Base-by-base conservation (phyloP, 2,329 filamentous ascomycete genomes). In the Nothophoma quercina region DNA sequence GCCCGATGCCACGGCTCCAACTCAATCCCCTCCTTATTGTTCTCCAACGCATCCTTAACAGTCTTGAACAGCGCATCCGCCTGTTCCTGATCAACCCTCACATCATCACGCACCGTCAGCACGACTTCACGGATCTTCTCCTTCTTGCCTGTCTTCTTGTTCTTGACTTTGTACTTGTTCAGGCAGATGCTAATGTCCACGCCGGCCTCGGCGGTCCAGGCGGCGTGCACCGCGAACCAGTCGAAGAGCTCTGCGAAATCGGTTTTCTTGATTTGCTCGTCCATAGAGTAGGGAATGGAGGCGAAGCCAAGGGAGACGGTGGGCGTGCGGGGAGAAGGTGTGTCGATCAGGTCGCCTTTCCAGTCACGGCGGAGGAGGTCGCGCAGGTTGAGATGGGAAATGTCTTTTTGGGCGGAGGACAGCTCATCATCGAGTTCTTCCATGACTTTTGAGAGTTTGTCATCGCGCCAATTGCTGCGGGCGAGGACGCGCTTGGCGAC, bases 201-300 rank as follows among this genome's bases (percentile, higher is more conserved):
- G 25, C 76, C 74, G 8, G 74, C 67, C 51, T 78, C 71, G 5
- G 78, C 77, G 0, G 78, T 80, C 78, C 78, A 80, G 1, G 78
- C 78, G 9, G 78, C 77, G 42, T 80, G 76, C 22, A 79, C 67
- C 3, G 77, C 77, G 50, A 80, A 80, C 78, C 78, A 80, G 59
- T 80, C 72, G 39, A 80, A 80, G 5, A 80, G 71, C 56, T 78
- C 77, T 36, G 71, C 67, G 50, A 78, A 80, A 22, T 79, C 77
- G 0, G 78, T 80, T 59, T 76, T 78, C 8, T 68, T 56, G 46
- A 79, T 78, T 52, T 79, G 77, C 39, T 77, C 71, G 25, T 79
- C 77, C 62, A 80, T 68, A 1, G 75, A 78, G 67, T 75, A 79
- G 0, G 78, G 78, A 34, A 80, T 75, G 1, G 76, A 78, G 0